phyloP scores from a whole-genome alignment of 116 monocot genomes.

The Dioscorea cayenensis region DNA sequence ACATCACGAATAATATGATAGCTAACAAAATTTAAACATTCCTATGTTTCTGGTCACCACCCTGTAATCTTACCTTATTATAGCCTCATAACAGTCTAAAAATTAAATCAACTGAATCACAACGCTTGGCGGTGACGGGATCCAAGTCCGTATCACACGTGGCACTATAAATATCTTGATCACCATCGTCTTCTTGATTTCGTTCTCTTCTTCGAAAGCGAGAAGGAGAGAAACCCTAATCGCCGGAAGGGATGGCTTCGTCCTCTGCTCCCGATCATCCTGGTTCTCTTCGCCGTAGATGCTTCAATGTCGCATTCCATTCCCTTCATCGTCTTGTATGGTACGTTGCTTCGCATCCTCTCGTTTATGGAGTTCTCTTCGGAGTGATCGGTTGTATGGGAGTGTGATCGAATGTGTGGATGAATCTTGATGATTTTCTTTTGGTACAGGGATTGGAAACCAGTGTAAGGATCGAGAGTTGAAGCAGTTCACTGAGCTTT shows the following conservation, averaged over 20 bases:
- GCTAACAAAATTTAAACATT: too few relatives aligned
- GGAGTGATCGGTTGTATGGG: background rate
- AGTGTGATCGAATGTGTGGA: background rate
- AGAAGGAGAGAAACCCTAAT: background rate
- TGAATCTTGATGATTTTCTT: background rate
- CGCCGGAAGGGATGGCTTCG: background rate
- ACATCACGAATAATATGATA: too few relatives aligned
- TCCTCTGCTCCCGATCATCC: background rate
- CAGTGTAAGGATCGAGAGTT: slow-evolving; percentile 65
- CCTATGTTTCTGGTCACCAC: too few relatives aligned
- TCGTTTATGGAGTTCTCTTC: background rate
- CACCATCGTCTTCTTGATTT: too few relatives aligned
- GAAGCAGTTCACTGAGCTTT: slow-evolving; percentile 58
- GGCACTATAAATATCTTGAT: too few relatives aligned
- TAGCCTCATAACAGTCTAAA: too few relatives aligned
- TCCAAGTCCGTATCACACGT: too few relatives aligned
- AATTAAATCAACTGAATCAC: too few relatives aligned
- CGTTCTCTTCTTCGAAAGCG: too few relatives aligned
- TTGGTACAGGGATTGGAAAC: slow-evolving; percentile 69
- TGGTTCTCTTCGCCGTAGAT: slow-evolving; percentile 18
- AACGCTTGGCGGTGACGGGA: too few relatives aligned
- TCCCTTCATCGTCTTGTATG: slow-evolving; percentile 81
- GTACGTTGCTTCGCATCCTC: slow-evolving; percentile 8
- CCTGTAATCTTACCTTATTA: too few relatives aligned
- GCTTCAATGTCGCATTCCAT: slow-evolving; percentile 24